Evolutionary conservation across 2,329 filamentous ascomycete genomes (phyloP).

Genomic region (Fusarium citri): DNA sequence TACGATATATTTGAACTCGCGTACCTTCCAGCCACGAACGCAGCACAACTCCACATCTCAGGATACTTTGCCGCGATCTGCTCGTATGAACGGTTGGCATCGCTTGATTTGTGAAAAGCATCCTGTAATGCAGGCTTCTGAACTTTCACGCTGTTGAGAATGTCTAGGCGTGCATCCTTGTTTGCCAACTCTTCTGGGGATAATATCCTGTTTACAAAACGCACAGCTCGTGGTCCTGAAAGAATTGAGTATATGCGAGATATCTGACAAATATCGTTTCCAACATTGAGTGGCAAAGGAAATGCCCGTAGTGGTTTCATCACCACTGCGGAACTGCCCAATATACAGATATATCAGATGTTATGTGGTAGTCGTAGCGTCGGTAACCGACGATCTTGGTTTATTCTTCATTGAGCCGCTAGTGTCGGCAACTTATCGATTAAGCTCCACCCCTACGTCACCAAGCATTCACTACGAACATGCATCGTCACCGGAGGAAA

Average conservation of each 20-base stretch:
- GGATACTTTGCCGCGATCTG: constrained; percentile 25
- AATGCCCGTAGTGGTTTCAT: constrained; percentile 61
- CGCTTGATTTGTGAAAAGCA: not conserved
- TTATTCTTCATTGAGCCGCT: constrained; percentile 15
- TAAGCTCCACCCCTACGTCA: constrained; percentile 29
- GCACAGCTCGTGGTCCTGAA: constrained; percentile 52
- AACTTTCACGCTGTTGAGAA: constrained; percentile 10
- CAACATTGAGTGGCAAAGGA: constrained; percentile 74
- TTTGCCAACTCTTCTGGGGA: constrained; percentile 50
- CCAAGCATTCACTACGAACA: not conserved
- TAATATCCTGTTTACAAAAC: constrained; percentile 63
- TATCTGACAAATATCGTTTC: constrained; percentile 82
- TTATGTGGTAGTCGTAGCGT: not conserved
- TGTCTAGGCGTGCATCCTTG: constrained; percentile 40
- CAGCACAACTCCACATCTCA: constrained; percentile 51
- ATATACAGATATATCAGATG: not conserved
- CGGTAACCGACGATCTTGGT: constrained; percentile 11
- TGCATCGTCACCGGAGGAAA: constrained; percentile 20
- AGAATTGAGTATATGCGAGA: constrained; percentile 72
- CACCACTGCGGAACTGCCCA: not conserved
- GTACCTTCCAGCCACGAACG: constrained; percentile 54
- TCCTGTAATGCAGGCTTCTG: not conserved
- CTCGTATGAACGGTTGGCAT: not conserved
- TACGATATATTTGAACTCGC: not conserved
- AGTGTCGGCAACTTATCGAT: constrained; percentile 48